These are phyloP conservation scores for Viola odorata DNA, from an alignment of 345 rosid genomes.

Conservation along the genomic window DNA sequence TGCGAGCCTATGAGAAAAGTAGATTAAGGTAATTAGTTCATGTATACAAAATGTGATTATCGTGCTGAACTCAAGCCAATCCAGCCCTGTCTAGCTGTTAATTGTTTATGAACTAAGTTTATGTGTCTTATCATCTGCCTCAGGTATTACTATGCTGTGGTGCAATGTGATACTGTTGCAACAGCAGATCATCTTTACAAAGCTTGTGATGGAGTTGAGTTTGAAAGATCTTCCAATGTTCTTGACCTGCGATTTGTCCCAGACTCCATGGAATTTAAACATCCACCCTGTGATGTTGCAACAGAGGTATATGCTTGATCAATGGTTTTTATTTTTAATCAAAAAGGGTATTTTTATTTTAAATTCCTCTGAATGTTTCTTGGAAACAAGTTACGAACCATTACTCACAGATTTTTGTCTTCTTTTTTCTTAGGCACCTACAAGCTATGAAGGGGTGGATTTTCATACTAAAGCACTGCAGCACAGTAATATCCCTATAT, in stretches of 20 bases:
- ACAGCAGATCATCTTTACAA: constrained; percentile 82
- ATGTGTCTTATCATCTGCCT: constrained; percentile 5
- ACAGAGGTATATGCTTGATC: constrained; percentile 50
- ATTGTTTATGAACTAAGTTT: background rate
- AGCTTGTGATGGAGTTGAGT: constrained; percentile 79
- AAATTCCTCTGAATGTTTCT: too few species aligned
- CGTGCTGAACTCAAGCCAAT: too few species aligned
- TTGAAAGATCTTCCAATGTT: constrained; percentile 88
- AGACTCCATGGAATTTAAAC: constrained; percentile 82
- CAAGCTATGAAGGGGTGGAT: constrained; percentile 61
- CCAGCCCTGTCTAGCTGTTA: too few species aligned
- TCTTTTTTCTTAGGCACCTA: constrained; percentile 53
- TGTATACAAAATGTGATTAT: background rate
- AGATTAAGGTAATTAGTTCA: constrained; percentile 52
- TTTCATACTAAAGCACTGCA: constrained; percentile 82
- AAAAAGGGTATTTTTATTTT: background rate
- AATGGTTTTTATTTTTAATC: too few species aligned
- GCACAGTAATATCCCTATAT: constrained; percentile 59
- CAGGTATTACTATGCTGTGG: constrained; percentile 84
- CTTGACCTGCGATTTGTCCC: constrained; percentile 92
- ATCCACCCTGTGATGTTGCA: constrained; percentile 81
- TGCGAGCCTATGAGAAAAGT: constrained; percentile 77
- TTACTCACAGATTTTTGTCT: background rate
- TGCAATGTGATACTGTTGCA: constrained; percentile 74
- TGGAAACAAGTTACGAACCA: background rate